Evolutionary conservation across 2,329 filamentous ascomycete genomes (phyloP).

Genomic region (Colletotrichum melonis): DNA sequence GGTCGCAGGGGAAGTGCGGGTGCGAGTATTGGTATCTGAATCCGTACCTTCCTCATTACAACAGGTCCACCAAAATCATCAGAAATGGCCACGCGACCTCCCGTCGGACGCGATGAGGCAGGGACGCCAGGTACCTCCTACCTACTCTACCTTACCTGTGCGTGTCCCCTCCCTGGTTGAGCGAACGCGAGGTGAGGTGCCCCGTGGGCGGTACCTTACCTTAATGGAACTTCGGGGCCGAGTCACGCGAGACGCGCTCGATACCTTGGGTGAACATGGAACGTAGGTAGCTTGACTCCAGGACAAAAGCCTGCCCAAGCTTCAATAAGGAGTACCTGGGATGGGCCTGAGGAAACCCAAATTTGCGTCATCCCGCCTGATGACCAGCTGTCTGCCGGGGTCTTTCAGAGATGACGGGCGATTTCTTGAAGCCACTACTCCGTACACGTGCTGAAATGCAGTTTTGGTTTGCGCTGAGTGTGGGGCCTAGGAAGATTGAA

Average conservation of each 20-base stretch:
- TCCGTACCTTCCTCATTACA: background rate
- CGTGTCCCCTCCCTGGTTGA: background rate
- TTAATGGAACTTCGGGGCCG: too few species aligned
- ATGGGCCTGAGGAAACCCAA: background rate
- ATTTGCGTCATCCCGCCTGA: slow-evolving; percentile 20
- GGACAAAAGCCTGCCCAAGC: background rate
- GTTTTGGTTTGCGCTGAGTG: slow-evolving; percentile 8
- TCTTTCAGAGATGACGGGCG: background rate
- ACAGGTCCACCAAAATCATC: background rate
- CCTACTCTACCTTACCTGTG: background rate
- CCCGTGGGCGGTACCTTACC: too few species aligned
- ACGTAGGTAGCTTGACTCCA: too few species aligned
- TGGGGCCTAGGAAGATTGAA: background rate
- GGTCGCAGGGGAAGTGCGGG: background rate
- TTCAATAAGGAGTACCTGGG: background rate
- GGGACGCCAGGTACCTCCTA: background rate
- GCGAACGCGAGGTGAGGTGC: background rate
- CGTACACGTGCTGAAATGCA: slow-evolving; percentile 15
- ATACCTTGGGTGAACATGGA: background rate
- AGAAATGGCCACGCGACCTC: background rate
- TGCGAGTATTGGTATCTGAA: background rate
- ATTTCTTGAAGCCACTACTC: background rate
- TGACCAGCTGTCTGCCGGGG: background rate
- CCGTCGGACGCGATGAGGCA: background rate
- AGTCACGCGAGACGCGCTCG: slow-evolving; percentile 7